Evolutionary conservation across 768 basidiomycete genomes (phyloP).

Genomic region (Boletus patriciae): DNA sequence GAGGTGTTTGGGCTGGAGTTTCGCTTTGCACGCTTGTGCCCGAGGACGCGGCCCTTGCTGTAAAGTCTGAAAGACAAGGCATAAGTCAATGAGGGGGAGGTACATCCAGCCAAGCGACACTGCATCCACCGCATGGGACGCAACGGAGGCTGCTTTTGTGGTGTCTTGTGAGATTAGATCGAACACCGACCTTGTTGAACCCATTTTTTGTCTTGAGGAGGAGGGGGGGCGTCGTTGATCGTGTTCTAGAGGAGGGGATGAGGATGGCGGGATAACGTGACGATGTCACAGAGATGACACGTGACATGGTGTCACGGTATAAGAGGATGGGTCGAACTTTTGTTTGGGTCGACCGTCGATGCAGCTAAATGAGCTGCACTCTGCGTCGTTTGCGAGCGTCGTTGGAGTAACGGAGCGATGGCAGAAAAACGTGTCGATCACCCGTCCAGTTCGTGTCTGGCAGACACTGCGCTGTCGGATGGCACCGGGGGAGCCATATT

Average conservation of each 20-base stretch:
- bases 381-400: slow-evolving; percentile 37
- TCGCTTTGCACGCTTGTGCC: slow-evolving; percentile 98
- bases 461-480: slow-evolving; percentile 11
- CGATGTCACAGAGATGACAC: slow-evolving; percentile 26
- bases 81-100: background rate
- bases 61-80: slow-evolving; percentile 67
- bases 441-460: slow-evolving; percentile 19
- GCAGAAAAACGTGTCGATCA: slow-evolving; percentile 38
- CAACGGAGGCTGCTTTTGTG: background rate
- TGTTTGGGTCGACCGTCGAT: slow-evolving; percentile 37
- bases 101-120: slow-evolving; percentile 12
- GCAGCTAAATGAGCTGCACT: slow-evolving; percentile 50
- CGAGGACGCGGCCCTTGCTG: slow-evolving; percentile 93
- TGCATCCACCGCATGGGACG: slow-evolving; percentile 17
- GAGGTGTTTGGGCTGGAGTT: slow-evolving; percentile 96
- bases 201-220: slow-evolving; percentile 57
- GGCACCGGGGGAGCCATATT: slow-evolving; percentile 10
- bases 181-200: slow-evolving; percentile 72
- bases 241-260: slow-evolving; percentile 17
- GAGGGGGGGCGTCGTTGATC: slow-evolving; percentile 24
- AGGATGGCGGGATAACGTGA: slow-evolving; percentile 22
- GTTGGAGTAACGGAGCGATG: slow-evolving; percentile 66
- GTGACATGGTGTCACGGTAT: slow-evolving; percentile 25
- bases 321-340: background rate
- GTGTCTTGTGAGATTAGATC: background rate